Evolutionary conservation across 2,329 filamentous ascomycete genomes (phyloP), one percentile per base, ranked within the genome.

Genomic region (Pestalotiopsis sp.): DNA sequence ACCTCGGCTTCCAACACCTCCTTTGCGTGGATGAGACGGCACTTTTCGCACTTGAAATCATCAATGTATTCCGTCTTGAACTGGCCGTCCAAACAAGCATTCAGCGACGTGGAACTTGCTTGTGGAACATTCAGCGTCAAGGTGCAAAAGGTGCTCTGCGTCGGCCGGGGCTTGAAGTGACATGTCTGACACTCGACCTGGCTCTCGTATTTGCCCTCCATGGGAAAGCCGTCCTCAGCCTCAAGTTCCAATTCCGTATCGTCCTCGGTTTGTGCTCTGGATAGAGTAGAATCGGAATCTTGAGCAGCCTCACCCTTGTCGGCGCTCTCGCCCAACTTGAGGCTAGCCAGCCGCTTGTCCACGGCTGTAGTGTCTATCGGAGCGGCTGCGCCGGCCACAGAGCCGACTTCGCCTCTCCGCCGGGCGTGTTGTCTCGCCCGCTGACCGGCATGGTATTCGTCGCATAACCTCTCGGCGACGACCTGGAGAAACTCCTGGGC

Each of bases 401-500:
- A 59, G 30, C 57, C 70, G 17, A 65, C 56, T 3, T 64, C 75
- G 59, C 70, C 78, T 68, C 71, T 78, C 72, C 72, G 79, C 61
- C 78, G 81, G 3, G 89, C 89, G 68, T 87, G 84, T 59, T 81
- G 82, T 70, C 94, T 86, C 13, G 93, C 94, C 75, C 91, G 88
- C 74, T 88, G 86, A 1, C 94, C 94, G 3, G 94, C 94, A 76
- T 97, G 91, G 75, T 98, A 97, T 80, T 99, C 96, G 76, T 99
- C 96, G 75, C 93, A 94, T 67, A 99, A 83, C 65, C 95, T 88
- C 81, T 99, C 95, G 2, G 94, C 92, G 13, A 99, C 91, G 63
- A 98, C 91, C 81, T 99, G 96, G 67, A 99, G 81, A 71, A 99
- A 98, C 78, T 99, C 96, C 76, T 99, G 96, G 11, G 96, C 96